These are phyloP conservation scores for Botryotinia globosa DNA, from an alignment of 2,329 filamentous ascomycete species.

Conservation along the genomic window DNA sequence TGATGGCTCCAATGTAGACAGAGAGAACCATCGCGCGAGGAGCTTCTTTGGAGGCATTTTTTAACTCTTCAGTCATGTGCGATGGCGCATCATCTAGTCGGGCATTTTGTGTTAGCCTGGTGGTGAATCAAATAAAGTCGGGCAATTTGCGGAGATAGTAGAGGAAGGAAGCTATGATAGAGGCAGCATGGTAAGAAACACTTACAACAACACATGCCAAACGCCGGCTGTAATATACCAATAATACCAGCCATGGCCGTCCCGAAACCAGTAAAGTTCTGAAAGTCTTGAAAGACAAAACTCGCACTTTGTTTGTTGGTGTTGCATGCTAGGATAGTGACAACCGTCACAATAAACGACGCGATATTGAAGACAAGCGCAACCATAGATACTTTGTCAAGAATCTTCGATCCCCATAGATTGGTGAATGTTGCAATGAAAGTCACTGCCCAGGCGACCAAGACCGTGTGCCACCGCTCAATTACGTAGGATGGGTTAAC, in stretches of 20 bases:
- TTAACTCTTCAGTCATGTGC: constrained; percentile 57
- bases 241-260: constrained; percentile 51
- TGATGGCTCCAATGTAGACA: constrained; percentile 46
- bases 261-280: constrained; percentile 53
- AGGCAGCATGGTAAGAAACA: neutral
- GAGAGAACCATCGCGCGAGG: constrained; percentile 49
- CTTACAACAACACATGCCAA: constrained; percentile 51
- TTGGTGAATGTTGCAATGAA: constrained; percentile 47
- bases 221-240: constrained; percentile 52
- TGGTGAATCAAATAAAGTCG: neutral
- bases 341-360: constrained; percentile 51
- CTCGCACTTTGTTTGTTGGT: constrained; percentile 51
- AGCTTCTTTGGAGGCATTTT: constrained; percentile 49
- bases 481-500: constrained; percentile 51
- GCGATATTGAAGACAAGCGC: constrained; percentile 53
- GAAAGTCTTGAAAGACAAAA: constrained; percentile 55
- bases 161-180: neutral
- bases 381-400: constrained; percentile 50
- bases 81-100: constrained; percentile 43
- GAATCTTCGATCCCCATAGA: constrained; percentile 48
- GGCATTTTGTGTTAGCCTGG: constrained; percentile 22
- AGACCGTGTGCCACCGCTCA: constrained; percentile 54
- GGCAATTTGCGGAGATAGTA: neutral
- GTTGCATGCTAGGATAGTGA: constrained; percentile 52
- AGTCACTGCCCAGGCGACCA: constrained; percentile 51